Evolutionary conservation across 495 filamentous ascomycete species (phyloP).

Genomic region (Jackrogersella minutella): DNA sequence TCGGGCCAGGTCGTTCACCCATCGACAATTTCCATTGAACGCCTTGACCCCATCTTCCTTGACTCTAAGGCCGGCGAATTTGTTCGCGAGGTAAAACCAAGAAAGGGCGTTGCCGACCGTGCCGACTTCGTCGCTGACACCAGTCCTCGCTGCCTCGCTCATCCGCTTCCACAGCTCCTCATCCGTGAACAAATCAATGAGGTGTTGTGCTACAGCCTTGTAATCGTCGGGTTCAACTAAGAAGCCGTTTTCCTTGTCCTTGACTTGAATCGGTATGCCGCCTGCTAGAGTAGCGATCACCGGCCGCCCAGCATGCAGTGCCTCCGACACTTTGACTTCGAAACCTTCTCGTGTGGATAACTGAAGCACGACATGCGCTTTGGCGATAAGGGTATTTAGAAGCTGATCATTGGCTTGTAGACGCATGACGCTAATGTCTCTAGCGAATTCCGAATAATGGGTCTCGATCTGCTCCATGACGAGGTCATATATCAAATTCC

Average conservation of each 20-base stretch:
- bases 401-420: conserved; percentile 81
- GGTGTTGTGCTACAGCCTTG: conserved; percentile 73
- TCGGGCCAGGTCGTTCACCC: conserved; percentile 84
- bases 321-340: conserved; percentile 90
- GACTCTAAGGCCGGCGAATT: conserved; percentile 58
- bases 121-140: conserved; percentile 83
- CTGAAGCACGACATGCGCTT: conserved; percentile 77
- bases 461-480: conserved; percentile 71
- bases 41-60: conserved; percentile 49
- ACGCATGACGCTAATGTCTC: conserved; percentile 77
- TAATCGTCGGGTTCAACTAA: conserved; percentile 78
- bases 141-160: conserved; percentile 67
- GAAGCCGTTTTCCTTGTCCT: conserved; percentile 77
- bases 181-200: conserved; percentile 75
- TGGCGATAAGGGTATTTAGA: conserved; percentile 80
- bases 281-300: conserved; percentile 81
- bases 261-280: conserved; percentile 83
- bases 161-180: conserved; percentile 69
- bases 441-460: conserved; percentile 55
- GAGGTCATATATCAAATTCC: conserved; percentile 73
- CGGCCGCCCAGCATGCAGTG: conserved; percentile 83
- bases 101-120: conserved; percentile 81
- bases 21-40: conserved; percentile 59
- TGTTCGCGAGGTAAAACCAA: conserved; percentile 80
- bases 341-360: conserved; percentile 87